Evolutionary conservation across 768 basidiomycete genomes (phyloP).

Genomic region (Amanita rubescens): DNA sequence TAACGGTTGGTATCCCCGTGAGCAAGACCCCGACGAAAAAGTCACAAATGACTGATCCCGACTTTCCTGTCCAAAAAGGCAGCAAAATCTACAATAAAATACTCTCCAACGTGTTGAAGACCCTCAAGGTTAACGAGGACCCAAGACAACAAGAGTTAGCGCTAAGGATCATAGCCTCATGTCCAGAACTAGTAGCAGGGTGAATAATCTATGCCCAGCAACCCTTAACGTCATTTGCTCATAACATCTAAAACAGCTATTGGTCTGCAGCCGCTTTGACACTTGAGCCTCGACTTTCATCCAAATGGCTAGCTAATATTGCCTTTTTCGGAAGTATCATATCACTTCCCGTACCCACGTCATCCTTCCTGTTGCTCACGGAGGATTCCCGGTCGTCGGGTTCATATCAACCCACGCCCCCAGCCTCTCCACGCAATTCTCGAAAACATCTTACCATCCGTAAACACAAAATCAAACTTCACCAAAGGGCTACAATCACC

Average conservation of each 20-base stretch:
- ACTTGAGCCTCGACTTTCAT: slow-evolving; percentile 80
- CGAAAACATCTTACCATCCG: slow-evolving; percentile 70
- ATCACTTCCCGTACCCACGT: slow-evolving; percentile 62
- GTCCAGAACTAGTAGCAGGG: slow-evolving; percentile 83
- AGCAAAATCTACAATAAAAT: slow-evolving; percentile 75
- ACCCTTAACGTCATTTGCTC: background rate
- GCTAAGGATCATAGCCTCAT: slow-evolving; percentile 68
- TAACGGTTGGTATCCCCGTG: slow-evolving; percentile 85
- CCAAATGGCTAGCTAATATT: slow-evolving; percentile 88
- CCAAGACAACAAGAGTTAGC: slow-evolving; percentile 78
- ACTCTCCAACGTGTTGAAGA: slow-evolving; percentile 63
- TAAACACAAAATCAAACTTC: slow-evolving; percentile 63
- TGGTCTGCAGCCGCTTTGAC: slow-evolving; percentile 65
- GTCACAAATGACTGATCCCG: slow-evolving; percentile 26
- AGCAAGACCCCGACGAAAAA: slow-evolving; percentile 37
- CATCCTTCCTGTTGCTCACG: slow-evolving; percentile 54
- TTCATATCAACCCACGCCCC: slow-evolving; percentile 65
- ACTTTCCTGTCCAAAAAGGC: slow-evolving; percentile 19
- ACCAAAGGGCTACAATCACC: slow-evolving; percentile 79
- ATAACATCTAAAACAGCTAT: slow-evolving; percentile 39
- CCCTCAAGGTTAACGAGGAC: slow-evolving; percentile 85
- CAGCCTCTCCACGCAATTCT: slow-evolving; percentile 63
- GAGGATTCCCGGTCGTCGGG: slow-evolving; percentile 15
- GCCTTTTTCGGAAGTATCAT: slow-evolving; percentile 75
- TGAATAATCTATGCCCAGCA: slow-evolving; percentile 18